These are phyloP conservation scores for Dacryopinax primogenitus DNA, from an alignment of 768 basidiomycete genomes.

Conservation along the genomic window DNA sequence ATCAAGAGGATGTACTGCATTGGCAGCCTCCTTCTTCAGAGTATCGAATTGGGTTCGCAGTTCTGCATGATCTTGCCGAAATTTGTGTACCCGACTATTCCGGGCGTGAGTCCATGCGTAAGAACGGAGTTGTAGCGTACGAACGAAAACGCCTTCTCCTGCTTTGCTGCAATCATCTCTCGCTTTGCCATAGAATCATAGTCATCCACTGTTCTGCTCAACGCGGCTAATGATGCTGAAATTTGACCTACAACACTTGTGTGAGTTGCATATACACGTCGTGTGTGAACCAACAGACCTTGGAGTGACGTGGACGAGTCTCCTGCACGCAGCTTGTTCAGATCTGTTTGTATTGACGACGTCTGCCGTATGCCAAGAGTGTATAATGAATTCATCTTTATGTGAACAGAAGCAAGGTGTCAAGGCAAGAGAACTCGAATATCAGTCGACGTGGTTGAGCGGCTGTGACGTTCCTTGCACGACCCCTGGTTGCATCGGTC, in stretches of 20 bases:
- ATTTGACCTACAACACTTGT: constrained; percentile 66
- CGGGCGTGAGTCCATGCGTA: not conserved
- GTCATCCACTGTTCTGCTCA: constrained; percentile 90
- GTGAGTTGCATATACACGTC: constrained; percentile 19
- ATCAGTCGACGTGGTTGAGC: too few relatives aligned
- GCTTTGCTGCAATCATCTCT: constrained; percentile 91
- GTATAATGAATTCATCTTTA: constrained; percentile 89
- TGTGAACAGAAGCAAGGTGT: too few relatives aligned
- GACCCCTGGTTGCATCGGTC: not conserved
- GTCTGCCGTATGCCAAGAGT: constrained; percentile 87
- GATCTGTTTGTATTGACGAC: constrained; percentile 71
- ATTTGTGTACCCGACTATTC: constrained; percentile 78
- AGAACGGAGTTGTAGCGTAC: constrained; percentile 20
- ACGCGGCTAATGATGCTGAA: constrained; percentile 87
- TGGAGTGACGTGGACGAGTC: constrained; percentile 68
- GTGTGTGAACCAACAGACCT: constrained; percentile 40
- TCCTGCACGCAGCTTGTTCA: constrained; percentile 68
- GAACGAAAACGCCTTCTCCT: constrained; percentile 89
- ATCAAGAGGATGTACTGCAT: constrained; percentile 28
- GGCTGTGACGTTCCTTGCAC: too few relatives aligned
- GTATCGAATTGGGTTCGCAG: constrained; percentile 71
- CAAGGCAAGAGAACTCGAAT: too few relatives aligned
- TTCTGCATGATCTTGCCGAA: constrained; percentile 74
- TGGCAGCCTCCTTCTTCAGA: constrained; percentile 48
- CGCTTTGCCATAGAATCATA: constrained; percentile 94